These are phyloP conservation scores for Pichia manshurica DNA, from an alignment of 805 yeast genomes.

Conservation along the genomic window DNA sequence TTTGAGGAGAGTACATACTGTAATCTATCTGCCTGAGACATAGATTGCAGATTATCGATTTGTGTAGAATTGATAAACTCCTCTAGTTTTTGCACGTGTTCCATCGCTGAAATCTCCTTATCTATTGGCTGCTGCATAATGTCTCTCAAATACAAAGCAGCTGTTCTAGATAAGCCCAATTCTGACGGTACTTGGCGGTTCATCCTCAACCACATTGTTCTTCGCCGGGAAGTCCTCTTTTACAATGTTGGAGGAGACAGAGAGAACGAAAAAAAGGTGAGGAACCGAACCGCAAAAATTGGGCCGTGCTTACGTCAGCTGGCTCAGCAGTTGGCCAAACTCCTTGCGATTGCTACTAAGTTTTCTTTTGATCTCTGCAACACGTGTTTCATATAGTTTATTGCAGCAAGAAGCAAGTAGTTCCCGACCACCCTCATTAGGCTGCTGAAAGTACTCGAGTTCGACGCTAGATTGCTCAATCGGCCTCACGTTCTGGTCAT, in stretches of 20 bases:
- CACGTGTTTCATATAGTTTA: neutral
- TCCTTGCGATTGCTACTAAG: constrained; percentile 3
- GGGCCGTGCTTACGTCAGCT: neutral
- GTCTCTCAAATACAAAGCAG: too few relatives aligned
- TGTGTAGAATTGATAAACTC: constrained; percentile 9
- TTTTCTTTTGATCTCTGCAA: constrained; percentile 7
- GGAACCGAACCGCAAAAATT: neutral
- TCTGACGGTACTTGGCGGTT: too few relatives aligned
- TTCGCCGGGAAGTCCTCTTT: too few relatives aligned
- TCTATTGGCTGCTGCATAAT: neutral
- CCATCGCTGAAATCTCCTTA: constrained; percentile 2
- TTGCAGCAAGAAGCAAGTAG: neutral
- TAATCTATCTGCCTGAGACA: constrained; percentile 18
- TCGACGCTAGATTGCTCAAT: neutral
- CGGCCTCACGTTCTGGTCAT: neutral
- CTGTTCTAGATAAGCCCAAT: too few relatives aligned
- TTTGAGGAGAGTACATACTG: constrained; percentile 17
- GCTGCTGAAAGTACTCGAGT: neutral
- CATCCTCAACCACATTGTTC: neutral
- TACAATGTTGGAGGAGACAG: too few relatives aligned
- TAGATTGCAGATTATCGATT: constrained; percentile 8
- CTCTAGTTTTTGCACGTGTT: constrained; percentile 10
- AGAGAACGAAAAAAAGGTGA: neutral
- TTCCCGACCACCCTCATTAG: neutral
- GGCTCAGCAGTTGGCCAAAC: neutral